Percentiles rank a stretch among this genome's conserved stretches.
phyloP scores from a whole-genome alignment of 345 rosid genomes.

The Turnera subulata region DNA sequence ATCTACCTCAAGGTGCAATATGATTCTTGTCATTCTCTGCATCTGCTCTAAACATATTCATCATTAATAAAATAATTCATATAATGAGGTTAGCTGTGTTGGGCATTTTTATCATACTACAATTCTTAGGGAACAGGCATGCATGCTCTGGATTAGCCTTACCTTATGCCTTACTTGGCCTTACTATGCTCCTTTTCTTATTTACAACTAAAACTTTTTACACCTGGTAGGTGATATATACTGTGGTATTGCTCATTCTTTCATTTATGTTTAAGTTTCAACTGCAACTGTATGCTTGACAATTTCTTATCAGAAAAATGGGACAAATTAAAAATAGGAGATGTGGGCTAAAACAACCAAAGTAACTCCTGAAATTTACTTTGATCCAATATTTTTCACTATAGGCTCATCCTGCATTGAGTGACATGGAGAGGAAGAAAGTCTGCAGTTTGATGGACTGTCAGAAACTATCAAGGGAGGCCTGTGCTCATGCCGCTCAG shows the following conservation, averaged over 20 bases:
- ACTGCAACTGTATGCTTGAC: not conserved
- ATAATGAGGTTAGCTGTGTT: not conserved
- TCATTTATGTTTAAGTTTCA: not conserved
- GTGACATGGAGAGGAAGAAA: conserved; percentile 91
- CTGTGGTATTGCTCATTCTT: not conserved
- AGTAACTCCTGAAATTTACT: conserved; percentile 3
- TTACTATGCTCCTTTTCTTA: not conserved
- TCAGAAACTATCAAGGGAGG: conserved; percentile 86
- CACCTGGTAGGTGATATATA: no score
- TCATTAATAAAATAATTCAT: not conserved
- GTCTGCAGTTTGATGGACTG: conserved; percentile 94
- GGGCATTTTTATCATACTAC: not conserved
- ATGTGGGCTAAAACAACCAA: not conserved
- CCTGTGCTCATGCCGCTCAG: conserved; percentile 93
- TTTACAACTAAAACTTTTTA: no score
- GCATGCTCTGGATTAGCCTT: no score
- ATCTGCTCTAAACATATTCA: not conserved
- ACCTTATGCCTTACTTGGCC: not conserved
- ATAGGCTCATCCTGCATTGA: conserved; percentile 82
- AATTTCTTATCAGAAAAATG: not conserved
- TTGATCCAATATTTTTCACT: not conserved
- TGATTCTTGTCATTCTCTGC: no score
- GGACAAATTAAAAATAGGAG: not conserved
- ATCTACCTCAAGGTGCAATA: conserved; percentile 72
- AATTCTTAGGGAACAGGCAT: not conserved